Evolutionary conservation across 768 basidiomycete species (phyloP), one percentile per base, ranked within the genome.

Genomic region (Naganishia vaughanmartiniae): DNA sequence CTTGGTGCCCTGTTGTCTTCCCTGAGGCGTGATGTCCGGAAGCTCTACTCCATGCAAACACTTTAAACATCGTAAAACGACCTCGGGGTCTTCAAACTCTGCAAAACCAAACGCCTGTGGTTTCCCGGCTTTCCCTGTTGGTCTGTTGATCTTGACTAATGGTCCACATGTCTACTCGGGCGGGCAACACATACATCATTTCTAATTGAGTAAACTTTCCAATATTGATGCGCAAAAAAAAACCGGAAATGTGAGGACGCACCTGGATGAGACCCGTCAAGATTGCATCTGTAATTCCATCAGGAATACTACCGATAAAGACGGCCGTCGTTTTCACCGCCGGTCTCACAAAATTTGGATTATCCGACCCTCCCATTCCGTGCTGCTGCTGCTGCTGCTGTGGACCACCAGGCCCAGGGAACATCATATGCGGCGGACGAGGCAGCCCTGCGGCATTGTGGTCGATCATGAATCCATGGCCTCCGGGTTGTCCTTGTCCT

Each of bases 31-130:
- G 71, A 87, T 78, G 65, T 87, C 87, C 12, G 88, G 88, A 46
- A 91, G 76, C 74, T 86, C 86, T 54, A 87, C 82, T 21, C 85
- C 84, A 76, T 90, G 87, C 73, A 91, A 82, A 71, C 90, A 84
- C 36, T 83, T 81, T 74, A 90, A 81, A 53, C 88, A 91, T 72
- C 94, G 85, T 72, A 94, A 82, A 4, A 96, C 93, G 71, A 89
- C 88, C 79, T 94, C 91, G 17, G 95, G 92, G 67, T 94, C 94
- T 79, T 94, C 91, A 78, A 87, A 98, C 80, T 95, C 91, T 58
- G 92, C 95, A 81, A 98, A 99, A 12, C 94, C 96, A 78, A 98
- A 98, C 2, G 92, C 93, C 83, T 94, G 91, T 7, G 94, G 90
- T 80, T 94, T 92, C 77, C 94, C 92, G 21, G 90, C 89, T 30